Conservation (phyloP, 306 rosid species). For the Ammopiptanthus mongolicus region DNA sequence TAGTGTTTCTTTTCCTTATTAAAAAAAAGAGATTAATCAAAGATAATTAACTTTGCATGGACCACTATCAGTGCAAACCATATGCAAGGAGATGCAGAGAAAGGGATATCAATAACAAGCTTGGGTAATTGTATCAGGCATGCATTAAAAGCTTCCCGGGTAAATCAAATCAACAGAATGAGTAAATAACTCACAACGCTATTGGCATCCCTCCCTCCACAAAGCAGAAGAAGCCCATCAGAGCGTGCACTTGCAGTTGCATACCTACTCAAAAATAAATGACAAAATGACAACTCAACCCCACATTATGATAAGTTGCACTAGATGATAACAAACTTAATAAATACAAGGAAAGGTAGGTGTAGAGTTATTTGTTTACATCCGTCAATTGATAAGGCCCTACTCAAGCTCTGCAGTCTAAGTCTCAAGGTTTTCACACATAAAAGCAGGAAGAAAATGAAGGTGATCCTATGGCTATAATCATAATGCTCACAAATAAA, state of each 20-base stretch:
- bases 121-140: neutral
- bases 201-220: constrained; percentile 97
- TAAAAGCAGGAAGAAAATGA: constrained; percentile 11
- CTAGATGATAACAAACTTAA: constrained; percentile 4
- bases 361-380: neutral
- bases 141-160: constrained; percentile 14
- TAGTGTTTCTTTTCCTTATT: neutral
- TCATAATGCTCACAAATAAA: neutral
- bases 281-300: constrained; percentile 2
- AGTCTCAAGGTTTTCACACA: constrained; percentile 1
- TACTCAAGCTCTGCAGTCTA: neutral
- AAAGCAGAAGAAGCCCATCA: constrained; percentile 96
- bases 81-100: neutral
- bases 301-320: constrained; percentile 5
- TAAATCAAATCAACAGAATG: constrained; percentile 21
- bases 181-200: constrained; percentile 72
- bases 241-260: constrained; percentile 99
- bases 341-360: constrained; percentile 3
- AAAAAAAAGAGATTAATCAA: neutral
- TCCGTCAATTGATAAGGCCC: neutral
- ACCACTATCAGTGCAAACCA: neutral
- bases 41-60: neutral
- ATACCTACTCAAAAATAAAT: constrained; percentile 64
- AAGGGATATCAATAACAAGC: neutral
- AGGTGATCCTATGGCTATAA: constrained; percentile 9